phyloP scores from a whole-genome alignment of 768 basidiomycete species.

The Lepiota subincarnata region DNA sequence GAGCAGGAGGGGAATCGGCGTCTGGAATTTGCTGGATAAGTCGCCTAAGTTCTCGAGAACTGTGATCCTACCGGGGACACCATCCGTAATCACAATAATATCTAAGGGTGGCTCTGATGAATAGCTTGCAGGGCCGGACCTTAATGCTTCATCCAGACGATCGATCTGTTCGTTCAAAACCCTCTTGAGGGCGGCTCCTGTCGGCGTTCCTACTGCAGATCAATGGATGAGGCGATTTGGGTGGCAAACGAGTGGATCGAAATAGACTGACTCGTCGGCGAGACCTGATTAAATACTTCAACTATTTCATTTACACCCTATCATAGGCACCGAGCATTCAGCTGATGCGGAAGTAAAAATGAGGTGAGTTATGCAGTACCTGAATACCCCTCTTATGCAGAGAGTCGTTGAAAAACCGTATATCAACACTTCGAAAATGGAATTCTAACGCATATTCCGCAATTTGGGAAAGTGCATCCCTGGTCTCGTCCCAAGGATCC shows the following conservation, averaged over 20 bases:
- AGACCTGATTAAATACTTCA: slow-evolving; percentile 19
- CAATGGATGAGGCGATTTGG: background rate
- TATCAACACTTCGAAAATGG: slow-evolving; percentile 21
- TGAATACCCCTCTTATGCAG: background rate
- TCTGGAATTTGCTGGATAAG: background rate
- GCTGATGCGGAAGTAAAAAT: background rate
- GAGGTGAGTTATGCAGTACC: background rate
- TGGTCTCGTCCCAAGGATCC: slow-evolving; percentile 22
- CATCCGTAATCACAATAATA: slow-evolving; percentile 31
- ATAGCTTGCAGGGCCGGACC: slow-evolving; percentile 14
- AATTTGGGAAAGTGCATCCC: slow-evolving; percentile 25
- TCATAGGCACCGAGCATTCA: background rate
- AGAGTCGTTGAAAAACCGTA: slow-evolving; percentile 24
- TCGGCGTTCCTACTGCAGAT: slow-evolving; percentile 24
- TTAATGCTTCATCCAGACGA: slow-evolving; percentile 18
- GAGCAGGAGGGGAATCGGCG: slow-evolving; percentile 7
- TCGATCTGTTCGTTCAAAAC: slow-evolving; percentile 16
- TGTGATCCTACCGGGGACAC: slow-evolving; percentile 22
- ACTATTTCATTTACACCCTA: slow-evolving; percentile 19
- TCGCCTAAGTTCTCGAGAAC: background rate
- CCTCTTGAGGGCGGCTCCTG: slow-evolving; percentile 21
- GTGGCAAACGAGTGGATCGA: background rate
- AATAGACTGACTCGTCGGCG: slow-evolving; percentile 12
- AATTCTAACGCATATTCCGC: slow-evolving; percentile 25
- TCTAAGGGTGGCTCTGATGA: slow-evolving; percentile 24